phyloP scores from a whole-genome alignment of 2,329 filamentous ascomycete genomes.

The Pseudocercospora vitis region DNA sequence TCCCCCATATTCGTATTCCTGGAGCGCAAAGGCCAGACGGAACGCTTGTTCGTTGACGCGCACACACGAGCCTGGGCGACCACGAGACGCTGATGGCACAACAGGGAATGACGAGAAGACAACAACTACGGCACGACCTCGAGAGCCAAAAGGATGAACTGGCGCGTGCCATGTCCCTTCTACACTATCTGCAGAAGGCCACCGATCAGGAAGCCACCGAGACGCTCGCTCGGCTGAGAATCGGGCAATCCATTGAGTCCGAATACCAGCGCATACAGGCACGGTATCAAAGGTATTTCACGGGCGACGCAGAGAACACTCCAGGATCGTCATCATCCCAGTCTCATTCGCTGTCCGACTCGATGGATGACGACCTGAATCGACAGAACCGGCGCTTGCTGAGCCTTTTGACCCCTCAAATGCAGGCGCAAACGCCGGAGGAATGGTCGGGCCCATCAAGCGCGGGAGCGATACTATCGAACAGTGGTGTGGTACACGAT shows the following conservation, averaged over 20 bases:
- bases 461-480: neutral
- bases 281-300: too few relatives aligned
- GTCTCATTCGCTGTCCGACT: neutral
- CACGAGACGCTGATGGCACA: neutral
- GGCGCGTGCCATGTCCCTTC: constrained; percentile 15
- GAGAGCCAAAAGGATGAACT: constrained; percentile 15
- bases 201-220: constrained; percentile 24
- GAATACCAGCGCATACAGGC: constrained; percentile 11
- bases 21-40: neutral
- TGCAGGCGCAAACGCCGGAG: neutral
- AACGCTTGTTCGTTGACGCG: too few relatives aligned
- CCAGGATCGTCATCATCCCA: neutral
- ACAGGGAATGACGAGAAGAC: constrained; percentile 26
- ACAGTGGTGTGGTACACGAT: neutral
- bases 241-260: constrained; percentile 20
- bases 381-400: neutral
- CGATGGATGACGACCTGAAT: neutral
- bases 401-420: neutral
- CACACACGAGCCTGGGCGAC: neutral
- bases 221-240: constrained; percentile 26
- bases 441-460: neutral
- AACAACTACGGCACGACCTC: constrained; percentile 23
- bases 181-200: constrained; percentile 21
- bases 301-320: neutral
- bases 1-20: too few relatives aligned